These are phyloP conservation scores for Spirogloea muscicola DNA, from an alignment of 139 green algal species.

Conservation along the genomic window DNA sequence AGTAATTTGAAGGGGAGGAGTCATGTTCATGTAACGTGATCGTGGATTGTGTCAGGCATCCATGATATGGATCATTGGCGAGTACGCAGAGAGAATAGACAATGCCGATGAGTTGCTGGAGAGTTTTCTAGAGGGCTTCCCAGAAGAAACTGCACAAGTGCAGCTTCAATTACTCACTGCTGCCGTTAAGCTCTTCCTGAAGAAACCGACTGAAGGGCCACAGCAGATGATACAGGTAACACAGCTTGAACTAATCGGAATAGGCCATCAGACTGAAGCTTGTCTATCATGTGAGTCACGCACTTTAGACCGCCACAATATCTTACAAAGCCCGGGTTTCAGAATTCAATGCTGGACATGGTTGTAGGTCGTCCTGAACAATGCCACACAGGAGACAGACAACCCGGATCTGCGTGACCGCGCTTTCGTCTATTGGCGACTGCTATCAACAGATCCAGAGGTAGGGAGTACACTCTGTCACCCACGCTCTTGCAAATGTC, in stretches of 20 bases:
- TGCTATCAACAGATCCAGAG: slow-evolving; percentile 94
- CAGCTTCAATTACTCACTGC: slow-evolving; percentile 98
- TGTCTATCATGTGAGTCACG: too few species aligned
- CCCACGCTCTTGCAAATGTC: too few species aligned
- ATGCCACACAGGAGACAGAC: slow-evolving; percentile 83
- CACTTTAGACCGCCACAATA: too few species aligned
- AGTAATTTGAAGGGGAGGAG: too few species aligned
- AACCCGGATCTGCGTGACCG: slow-evolving; percentile 96
- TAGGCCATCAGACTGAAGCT: too few species aligned
- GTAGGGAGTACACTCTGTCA: too few species aligned
- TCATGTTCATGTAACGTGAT: too few species aligned
- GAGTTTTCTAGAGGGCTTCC: slow-evolving; percentile 93
- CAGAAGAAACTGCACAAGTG: slow-evolving; percentile 80
- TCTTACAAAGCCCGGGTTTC: too few species aligned
- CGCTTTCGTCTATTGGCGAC: slow-evolving; percentile 97
- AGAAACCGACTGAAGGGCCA: slow-evolving; percentile 72
- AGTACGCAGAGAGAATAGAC: slow-evolving; percentile 99
- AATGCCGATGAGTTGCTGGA: slow-evolving; percentile 97
- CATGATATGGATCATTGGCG: slow-evolving; percentile 89
- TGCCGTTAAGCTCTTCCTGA: slow-evolving; percentile 98
- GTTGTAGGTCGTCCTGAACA: slow-evolving; percentile 44
- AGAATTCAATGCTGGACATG: too few species aligned
- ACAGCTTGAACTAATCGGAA: too few species aligned
- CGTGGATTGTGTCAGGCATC: too few species aligned
- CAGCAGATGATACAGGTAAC: slow-evolving; percentile 92